These are phyloP conservation scores for Centella asiatica DNA, from an alignment of 129 eudicot species.

Conservation along the genomic window DNA sequence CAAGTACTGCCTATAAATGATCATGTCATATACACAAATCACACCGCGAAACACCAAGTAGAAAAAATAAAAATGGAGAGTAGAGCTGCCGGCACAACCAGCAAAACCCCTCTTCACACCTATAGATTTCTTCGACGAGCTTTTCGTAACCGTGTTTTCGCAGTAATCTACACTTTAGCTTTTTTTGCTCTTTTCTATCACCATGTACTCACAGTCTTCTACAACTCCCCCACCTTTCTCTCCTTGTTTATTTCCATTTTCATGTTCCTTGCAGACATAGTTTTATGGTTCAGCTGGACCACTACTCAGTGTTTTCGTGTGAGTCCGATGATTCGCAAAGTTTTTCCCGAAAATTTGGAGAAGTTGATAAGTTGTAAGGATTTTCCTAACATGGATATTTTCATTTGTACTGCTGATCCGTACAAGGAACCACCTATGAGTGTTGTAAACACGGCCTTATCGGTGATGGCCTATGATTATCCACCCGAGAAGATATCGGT, in stretches of 20 bases:
- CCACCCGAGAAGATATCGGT: conserved; percentile 79
- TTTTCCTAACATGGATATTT: conserved; percentile 57
- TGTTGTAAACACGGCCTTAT: conserved; percentile 77
- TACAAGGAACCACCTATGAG: conserved; percentile 66
- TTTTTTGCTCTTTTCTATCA: conserved; percentile 43
- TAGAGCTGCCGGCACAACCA: not conserved
- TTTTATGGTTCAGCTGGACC: conserved; percentile 57
- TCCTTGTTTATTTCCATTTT: conserved; percentile 30
- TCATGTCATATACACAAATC: not conserved
- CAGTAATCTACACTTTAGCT: conserved; percentile 38
- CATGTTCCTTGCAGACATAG: conserved; percentile 39
- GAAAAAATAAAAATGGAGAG: conserved; percentile 5
- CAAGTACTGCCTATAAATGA: too few relatives aligned
- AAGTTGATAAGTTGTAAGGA: conserved; percentile 16
- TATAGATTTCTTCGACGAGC: conserved; percentile 25
- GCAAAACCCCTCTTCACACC: conserved; percentile 26
- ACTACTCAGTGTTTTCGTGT: conserved; percentile 46
- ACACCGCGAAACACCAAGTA: not conserved
- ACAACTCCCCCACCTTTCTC: conserved; percentile 21
- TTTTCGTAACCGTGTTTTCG: conserved; percentile 47
- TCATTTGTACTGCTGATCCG: conserved; percentile 87
- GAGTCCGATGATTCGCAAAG: conserved; percentile 46
- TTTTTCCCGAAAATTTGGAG: conserved; percentile 43
- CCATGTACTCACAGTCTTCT: conserved; percentile 29
- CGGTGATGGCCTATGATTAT: conserved; percentile 84